Conservation (phyloP, 768 basidiomycete species). For the Termitomyces sp. region DNA sequence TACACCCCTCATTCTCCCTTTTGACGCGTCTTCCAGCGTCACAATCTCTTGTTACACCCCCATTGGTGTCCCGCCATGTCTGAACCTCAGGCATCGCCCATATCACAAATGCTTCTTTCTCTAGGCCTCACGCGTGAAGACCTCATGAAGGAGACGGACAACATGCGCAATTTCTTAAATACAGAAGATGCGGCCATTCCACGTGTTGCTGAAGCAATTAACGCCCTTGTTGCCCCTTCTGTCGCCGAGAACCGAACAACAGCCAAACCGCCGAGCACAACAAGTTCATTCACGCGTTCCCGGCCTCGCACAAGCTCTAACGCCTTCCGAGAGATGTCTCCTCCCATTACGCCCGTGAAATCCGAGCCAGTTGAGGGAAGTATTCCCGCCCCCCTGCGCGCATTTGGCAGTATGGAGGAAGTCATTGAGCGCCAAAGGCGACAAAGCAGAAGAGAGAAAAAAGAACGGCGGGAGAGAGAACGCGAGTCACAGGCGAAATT, state of each 20-base stretch:
- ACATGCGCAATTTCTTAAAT: constrained; percentile 77
- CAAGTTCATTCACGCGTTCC: constrained; percentile 35
- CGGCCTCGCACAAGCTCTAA: constrained; percentile 40
- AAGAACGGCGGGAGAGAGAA: constrained; percentile 41
- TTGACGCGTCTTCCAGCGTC: constrained; percentile 2
- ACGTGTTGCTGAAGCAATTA: constrained; percentile 37
- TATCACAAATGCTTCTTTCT: constrained; percentile 63
- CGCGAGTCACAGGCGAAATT: constrained; percentile 32
- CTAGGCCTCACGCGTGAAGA: constrained; percentile 78
- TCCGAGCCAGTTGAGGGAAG: constrained; percentile 47
- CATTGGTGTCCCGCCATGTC: constrained; percentile 26
- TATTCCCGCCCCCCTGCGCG: constrained; percentile 39
- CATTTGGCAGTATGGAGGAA: constrained; percentile 71
- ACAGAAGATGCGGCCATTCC: constrained; percentile 41
- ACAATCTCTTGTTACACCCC: constrained; percentile 1
- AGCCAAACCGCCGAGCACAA: constrained; percentile 29
- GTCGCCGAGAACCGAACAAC: constrained; percentile 27
- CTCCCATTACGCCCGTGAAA: constrained; percentile 61
- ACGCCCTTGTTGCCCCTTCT: constrained; percentile 26
- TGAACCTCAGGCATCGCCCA: constrained; percentile 52
- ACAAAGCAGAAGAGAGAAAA: constrained; percentile 48
- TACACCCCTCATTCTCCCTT: not conserved
- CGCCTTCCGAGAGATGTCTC: constrained; percentile 49
- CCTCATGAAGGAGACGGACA: constrained; percentile 61
- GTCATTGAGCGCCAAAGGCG: constrained; percentile 71